These are phyloP conservation scores for Macrolepiota fuliginosa DNA, from an alignment of 768 basidiomycete species.

Conservation along the genomic window DNA sequence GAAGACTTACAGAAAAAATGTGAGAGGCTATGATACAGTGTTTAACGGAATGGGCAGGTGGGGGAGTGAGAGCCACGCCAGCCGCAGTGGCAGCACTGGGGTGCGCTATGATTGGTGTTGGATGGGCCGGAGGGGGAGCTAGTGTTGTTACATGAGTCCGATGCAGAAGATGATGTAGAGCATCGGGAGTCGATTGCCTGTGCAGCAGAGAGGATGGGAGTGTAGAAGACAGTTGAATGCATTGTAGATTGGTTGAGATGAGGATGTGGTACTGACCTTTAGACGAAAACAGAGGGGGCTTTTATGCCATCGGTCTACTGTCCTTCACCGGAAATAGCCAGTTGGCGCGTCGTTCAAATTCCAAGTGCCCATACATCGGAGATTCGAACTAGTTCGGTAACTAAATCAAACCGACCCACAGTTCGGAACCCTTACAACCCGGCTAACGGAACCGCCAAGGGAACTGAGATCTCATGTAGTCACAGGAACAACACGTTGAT, in stretches of 20 bases:
- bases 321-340: slow-evolving; percentile 15
- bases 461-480: slow-evolving; percentile 19
- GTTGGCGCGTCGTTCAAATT: slow-evolving; percentile 12
- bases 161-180: slow-evolving; percentile 20
- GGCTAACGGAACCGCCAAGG: slow-evolving; percentile 26
- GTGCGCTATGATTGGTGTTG: slow-evolving; percentile 51
- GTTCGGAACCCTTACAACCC: slow-evolving; percentile 13
- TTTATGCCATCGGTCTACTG: slow-evolving; percentile 10
- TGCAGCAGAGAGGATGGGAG: slow-evolving; percentile 19
- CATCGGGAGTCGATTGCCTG: slow-evolving; percentile 14
- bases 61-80: slow-evolving; percentile 61
- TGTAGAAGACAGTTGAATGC: slow-evolving; percentile 21
- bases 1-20: neutral
- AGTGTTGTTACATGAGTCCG: slow-evolving; percentile 18
- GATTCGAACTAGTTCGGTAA: slow-evolving; percentile 24
- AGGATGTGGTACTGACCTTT: slow-evolving; percentile 16
- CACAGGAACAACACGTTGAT: slow-evolving; percentile 32
- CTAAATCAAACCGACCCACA: neutral
- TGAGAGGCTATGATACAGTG: slow-evolving; percentile 9
- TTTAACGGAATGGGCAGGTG: slow-evolving; percentile 58
- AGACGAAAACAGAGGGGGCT: slow-evolving; percentile 14
- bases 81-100: slow-evolving; percentile 79
- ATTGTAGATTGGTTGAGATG: slow-evolving; percentile 19
- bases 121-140: too few relatives aligned
- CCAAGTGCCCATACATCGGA: neutral